phyloP scores from a whole-genome alignment of 306 rosid genomes.

The Cucumis melo region DNA sequence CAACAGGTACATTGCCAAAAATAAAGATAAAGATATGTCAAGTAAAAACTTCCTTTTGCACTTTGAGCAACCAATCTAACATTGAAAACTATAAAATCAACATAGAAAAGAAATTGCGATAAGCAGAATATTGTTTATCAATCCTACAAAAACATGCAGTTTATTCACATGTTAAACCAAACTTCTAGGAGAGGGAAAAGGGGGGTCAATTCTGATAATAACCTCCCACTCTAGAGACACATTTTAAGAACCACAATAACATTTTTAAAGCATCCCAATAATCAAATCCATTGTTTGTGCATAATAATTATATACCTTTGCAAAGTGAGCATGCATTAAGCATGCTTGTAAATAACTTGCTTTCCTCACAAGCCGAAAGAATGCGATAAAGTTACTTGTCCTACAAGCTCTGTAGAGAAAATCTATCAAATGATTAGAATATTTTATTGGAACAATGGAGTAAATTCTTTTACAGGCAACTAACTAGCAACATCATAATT shows the following conservation, averaged over 20 bases:
- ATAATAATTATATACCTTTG: conserved; percentile 52
- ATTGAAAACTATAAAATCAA: background rate
- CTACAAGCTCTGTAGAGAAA: conserved; percentile 80
- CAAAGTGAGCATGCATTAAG: conserved; percentile 97
- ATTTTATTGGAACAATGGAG: background rate
- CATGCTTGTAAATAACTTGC: conserved; percentile 97
- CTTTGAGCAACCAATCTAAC: background rate
- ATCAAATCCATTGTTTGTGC: background rate
- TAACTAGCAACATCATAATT: conserved; percentile 62
- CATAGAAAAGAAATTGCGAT: background rate
- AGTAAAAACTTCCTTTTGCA: background rate
- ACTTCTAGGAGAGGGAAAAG: background rate
- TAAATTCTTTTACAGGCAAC: conserved; percentile 9
- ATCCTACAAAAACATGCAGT: background rate
- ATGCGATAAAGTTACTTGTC: conserved; percentile 72
- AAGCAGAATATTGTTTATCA: background rate
- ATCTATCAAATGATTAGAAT: conserved; percentile 17
- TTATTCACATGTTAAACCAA: background rate
- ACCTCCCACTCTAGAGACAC: background rate
- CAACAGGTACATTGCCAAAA: background rate
- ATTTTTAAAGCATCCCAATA: background rate
- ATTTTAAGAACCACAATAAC: background rate
- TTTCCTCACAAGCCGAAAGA: conserved; percentile 80
- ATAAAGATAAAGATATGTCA: background rate
- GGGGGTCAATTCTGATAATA: background rate